phyloP scores from a whole-genome alignment of 805 yeast species.

The Saccharomycopsis schoenii region DNA sequence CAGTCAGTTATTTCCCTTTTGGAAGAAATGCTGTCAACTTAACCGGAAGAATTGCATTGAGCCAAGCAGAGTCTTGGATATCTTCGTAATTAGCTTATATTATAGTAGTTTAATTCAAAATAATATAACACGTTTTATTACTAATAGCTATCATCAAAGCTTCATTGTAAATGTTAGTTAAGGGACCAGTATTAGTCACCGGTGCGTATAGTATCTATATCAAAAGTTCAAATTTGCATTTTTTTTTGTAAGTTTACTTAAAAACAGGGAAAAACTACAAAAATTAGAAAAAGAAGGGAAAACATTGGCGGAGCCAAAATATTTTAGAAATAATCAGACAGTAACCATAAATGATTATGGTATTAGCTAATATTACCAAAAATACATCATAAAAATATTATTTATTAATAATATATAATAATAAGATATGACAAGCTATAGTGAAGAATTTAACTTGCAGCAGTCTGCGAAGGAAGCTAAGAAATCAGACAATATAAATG shows the following conservation, averaged over 20 bases:
- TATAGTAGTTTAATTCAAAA: not conserved
- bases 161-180: not conserved
- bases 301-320: not conserved
- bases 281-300: not conserved
- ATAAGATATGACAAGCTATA: not conserved
- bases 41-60: slow-evolving; percentile 46
- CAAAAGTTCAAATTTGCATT: not conserved
- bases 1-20: slow-evolving; percentile 89
- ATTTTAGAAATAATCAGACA: not conserved
- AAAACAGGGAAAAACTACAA: no score
- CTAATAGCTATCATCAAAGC: not conserved
- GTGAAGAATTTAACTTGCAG: not conserved
- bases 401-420: no score
- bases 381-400: no score
- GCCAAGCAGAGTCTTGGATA: slow-evolving; percentile 32
- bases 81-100: not conserved
- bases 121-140: not conserved
- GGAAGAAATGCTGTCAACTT: slow-evolving; percentile 70
- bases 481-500: slow-evolving; percentile 49
- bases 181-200: not conserved
- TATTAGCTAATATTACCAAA: not conserved
- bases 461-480: slow-evolving; percentile 29
- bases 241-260: not conserved
- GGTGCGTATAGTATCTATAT: not conserved
- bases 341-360: not conserved